Evolutionary conservation across 441 rosid genomes (phyloP), one percentile per base, ranked within the genome.

Genomic region (Brassica balearica): DNA sequence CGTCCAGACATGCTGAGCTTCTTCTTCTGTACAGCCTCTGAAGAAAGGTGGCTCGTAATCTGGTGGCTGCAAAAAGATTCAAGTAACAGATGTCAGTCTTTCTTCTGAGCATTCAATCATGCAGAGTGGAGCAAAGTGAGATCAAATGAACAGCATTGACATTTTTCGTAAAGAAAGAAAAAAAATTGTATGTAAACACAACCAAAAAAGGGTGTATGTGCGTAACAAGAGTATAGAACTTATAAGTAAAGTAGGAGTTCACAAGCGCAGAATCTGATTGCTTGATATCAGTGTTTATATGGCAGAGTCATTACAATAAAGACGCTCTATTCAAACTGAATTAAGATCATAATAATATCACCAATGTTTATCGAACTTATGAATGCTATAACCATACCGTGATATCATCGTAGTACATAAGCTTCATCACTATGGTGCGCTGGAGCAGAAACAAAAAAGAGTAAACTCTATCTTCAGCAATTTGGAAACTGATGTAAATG

Each of bases 11-110:
- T 88, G 86, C 78, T 85, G 88, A 78, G 89, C 92, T 89, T 91
- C 99, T 65, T 89, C 95, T 78, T 90, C 97, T 29, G 88, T 80
- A 77, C 98, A 94, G 67, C 92, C 77, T 82, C 92, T 87, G 85
- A 96, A 96, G 89, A 92, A 96, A 48, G 98, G 99, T 75, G 98
- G 99, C 81, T 96, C 98, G 36, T 94, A 96, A 81, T 91, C 98
- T 51, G 85, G 81, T 60, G 98, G 99, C 98, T 95, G 90, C 68
- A 75, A 25, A 32, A 51, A 65, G 12, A 14, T 20, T 38, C 22
- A 68, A 48, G 55, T 34, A 34, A 67, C 15, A 72, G 62, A 36
- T 17, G 5, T 70, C 79, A 75, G 17, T 79, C 58, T 55, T 51
- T 79, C 38, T 53, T 79, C 4, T 8, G 5, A 22, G 2, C 17